Conservation (phyloP, 257 asterid genomes). For the Jacaranda copaia region DNA sequence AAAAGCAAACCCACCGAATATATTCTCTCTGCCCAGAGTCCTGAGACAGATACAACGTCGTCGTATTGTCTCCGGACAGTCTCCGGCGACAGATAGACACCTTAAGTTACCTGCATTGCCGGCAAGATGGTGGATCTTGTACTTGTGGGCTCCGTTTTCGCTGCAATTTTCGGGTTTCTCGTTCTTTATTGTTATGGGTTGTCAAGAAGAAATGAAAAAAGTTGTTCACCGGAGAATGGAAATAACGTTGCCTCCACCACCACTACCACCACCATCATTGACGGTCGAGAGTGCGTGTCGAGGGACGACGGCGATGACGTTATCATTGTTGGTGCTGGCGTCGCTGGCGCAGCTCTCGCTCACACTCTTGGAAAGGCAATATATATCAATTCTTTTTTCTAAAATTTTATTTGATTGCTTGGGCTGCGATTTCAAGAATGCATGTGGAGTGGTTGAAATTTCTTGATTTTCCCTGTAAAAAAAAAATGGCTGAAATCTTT, state of each 20-base stretch:
- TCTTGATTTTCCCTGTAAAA: background rate
- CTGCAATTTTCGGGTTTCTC: constrained; percentile 51
- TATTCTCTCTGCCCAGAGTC: background rate
- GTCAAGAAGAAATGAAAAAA: constrained; percentile 28
- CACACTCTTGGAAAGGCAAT: constrained; percentile 79
- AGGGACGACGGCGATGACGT: constrained; percentile 44
- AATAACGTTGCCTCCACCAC: constrained; percentile 33
- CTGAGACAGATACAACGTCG: background rate
- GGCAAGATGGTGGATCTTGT: constrained; percentile 52
- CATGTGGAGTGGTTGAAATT: background rate
- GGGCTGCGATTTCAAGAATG: background rate
- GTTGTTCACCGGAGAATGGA: background rate
- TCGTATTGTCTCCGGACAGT: background rate
- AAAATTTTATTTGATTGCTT: background rate
- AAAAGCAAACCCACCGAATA: background rate
- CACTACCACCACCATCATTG: constrained; percentile 51
- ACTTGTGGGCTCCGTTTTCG: constrained; percentile 50
- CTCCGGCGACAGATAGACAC: constrained; percentile 32
- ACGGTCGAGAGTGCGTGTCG: constrained; percentile 60
- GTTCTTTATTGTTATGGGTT: constrained; percentile 39
- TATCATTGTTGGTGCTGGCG: constrained; percentile 70
- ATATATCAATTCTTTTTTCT: background rate
- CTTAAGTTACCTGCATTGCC: constrained; percentile 53
- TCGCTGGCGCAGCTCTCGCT: constrained; percentile 82
- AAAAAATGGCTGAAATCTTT: background rate